Conservation (phyloP, 192 early-diverging fungal genomes). For the Kappamyces sp. region DNA sequence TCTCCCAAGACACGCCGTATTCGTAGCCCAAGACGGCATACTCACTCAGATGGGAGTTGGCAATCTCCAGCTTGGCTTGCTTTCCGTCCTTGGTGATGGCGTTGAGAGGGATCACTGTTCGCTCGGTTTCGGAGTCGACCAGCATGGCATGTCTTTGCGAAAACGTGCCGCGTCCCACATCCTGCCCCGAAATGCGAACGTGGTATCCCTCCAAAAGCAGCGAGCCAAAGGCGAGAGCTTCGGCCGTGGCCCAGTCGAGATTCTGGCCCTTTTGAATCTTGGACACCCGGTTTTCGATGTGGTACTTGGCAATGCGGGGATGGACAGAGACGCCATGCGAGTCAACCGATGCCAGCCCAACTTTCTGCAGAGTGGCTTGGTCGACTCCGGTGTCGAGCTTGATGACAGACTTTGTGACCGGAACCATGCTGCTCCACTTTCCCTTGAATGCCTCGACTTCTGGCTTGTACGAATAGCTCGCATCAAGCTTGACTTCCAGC, state of each 20-base stretch:
- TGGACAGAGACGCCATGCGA: constrained; percentile 50
- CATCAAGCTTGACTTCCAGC: constrained; percentile 57
- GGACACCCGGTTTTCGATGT: constrained; percentile 74
- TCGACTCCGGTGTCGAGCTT: constrained; percentile 56
- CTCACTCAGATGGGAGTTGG: constrained; percentile 88
- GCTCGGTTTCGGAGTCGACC: constrained; percentile 85
- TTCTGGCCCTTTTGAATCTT: constrained; percentile 60
- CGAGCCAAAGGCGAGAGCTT: constrained; percentile 85
- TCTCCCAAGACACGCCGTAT: constrained; percentile 88
- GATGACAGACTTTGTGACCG: constrained; percentile 53
- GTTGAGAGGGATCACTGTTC: constrained; percentile 83
- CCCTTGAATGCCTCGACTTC: constrained; percentile 57
- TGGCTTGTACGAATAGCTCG: constrained; percentile 55
- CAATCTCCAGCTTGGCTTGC: constrained; percentile 73
- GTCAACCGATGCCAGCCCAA: constrained; percentile 76
- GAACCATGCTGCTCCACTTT: constrained; percentile 74
- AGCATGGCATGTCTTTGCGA: constrained; percentile 97
- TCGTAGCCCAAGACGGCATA: constrained; percentile 95
- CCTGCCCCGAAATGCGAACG: constrained; percentile 93
- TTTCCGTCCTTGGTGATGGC: constrained; percentile 10
- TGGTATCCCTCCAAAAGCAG: constrained; percentile 75
- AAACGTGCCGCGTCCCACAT: constrained; percentile 97
- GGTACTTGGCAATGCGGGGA: constrained; percentile 82
- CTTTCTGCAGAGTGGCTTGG: constrained; percentile 51
- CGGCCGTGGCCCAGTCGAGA: constrained; percentile 94